phyloP scores from a whole-genome alignment of 1,139 yeast species.

The Neolecta irregularis region DNA sequence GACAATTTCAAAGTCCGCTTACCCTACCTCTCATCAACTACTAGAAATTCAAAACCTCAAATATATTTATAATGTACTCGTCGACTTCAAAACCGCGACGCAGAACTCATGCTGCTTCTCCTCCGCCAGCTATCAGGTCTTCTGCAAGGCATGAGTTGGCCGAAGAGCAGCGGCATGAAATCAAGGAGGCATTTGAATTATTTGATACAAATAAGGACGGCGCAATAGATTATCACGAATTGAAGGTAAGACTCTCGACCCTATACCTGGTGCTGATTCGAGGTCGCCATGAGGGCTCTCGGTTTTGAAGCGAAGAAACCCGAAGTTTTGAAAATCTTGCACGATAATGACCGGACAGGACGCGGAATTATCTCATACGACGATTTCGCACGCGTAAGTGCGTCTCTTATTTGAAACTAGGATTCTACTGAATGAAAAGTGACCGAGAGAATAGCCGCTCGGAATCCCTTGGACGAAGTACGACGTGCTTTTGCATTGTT shows the following conservation, averaged over 20 bases:
- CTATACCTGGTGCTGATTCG: not conserved
- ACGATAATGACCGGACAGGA: constrained; percentile 68
- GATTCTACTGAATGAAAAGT: constrained; percentile 25
- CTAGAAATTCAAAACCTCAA: no score
- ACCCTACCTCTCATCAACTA: no score
- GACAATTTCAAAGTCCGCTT: no score
- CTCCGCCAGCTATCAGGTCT: constrained; percentile 1
- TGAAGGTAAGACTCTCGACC: constrained; percentile 33
- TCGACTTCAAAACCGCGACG: constrained; percentile 3
- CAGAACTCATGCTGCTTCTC: not conserved
- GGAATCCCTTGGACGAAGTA: constrained; percentile 90
- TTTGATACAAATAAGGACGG: constrained; percentile 93
- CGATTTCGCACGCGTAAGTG: constrained; percentile 60
- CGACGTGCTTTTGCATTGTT: constrained; percentile 78
- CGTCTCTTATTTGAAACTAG: constrained; percentile 20
- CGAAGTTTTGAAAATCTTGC: constrained; percentile 66
- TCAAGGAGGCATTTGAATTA: constrained; percentile 79
- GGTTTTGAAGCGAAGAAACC: constrained; percentile 77
- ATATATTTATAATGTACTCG: not conserved
- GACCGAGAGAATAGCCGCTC: constrained; percentile 57
- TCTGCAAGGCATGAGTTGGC: constrained; percentile 35
- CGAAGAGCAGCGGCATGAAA: constrained; percentile 84
- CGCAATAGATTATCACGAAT: constrained; percentile 75
- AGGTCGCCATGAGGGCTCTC: constrained; percentile 77
- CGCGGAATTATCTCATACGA: constrained; percentile 60